Percentiles rank a stretch among this genome's conserved stretches.
phyloP scores from a whole-genome alignment of 768 basidiomycete genomes.

The Boletus vermiculosoides region DNA sequence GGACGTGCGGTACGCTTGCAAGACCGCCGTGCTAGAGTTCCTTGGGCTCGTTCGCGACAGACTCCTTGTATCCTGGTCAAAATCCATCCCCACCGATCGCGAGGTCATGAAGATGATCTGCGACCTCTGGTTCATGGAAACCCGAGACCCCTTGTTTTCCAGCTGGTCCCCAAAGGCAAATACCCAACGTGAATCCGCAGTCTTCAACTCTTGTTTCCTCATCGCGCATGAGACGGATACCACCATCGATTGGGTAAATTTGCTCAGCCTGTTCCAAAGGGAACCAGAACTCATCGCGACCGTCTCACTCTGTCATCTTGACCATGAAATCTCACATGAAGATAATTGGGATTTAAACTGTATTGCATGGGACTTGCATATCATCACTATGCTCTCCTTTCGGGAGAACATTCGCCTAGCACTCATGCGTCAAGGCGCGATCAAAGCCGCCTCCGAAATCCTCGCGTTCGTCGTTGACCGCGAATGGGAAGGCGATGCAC shows the following conservation, averaged over 20 bases:
- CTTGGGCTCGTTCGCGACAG: conserved; percentile 27
- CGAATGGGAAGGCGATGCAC: conserved; percentile 12
- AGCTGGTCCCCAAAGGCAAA: conserved; percentile 13
- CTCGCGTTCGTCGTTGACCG: conserved; percentile 16
- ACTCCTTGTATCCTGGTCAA: conserved; percentile 28
- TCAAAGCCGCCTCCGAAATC: conserved; percentile 24
- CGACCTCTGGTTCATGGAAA: conserved; percentile 30
- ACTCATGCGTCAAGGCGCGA: conserved; percentile 24
- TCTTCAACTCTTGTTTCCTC: conserved; percentile 30
- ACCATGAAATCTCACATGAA: conserved; percentile 21
- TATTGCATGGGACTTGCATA: conserved; percentile 31
- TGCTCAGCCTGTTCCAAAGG: conserved; percentile 23
- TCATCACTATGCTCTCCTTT: conserved; percentile 22
- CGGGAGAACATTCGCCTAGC: conserved; percentile 17
- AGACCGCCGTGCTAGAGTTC: conserved; percentile 26
- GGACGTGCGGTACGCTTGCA: conserved; percentile 20
- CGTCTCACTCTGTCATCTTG: conserved; percentile 26
- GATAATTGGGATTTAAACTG: conserved; percentile 22
- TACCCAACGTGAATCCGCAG: conserved; percentile 29
- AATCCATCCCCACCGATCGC: conserved; percentile 21
- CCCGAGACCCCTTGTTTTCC: conserved; percentile 22
- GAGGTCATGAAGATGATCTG: conserved; percentile 30
- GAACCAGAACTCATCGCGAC: conserved; percentile 21
- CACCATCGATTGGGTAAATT: conserved; percentile 23
- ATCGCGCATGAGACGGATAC: conserved; percentile 22